A percentile compares a stretch with the other conserved stretches of the same genome.
These are phyloP conservation scores for Millerozyma miso DNA, from an alignment of 805 yeast species.

Conservation along the genomic window DNA sequence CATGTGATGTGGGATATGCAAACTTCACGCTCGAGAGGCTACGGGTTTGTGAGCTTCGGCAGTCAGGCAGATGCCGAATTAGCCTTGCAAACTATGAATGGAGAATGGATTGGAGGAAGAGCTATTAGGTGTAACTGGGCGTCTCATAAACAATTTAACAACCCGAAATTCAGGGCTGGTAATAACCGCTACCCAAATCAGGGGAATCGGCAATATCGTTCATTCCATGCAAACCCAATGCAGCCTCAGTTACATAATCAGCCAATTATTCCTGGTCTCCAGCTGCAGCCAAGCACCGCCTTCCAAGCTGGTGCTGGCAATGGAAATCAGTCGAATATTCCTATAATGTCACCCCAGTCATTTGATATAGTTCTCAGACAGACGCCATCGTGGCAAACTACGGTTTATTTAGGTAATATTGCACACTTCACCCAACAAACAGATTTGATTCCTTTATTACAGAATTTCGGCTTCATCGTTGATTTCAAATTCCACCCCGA, in stretches of 20 bases:
- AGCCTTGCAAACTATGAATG: constrained; percentile 73
- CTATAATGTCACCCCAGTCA: constrained; percentile 47
- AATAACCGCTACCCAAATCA: constrained; percentile 9
- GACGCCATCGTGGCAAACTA: constrained; percentile 78
- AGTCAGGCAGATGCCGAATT: constrained; percentile 65
- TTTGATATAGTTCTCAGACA: constrained; percentile 72
- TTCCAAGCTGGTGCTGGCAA: constrained; percentile 1
- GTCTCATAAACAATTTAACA: constrained; percentile 51
- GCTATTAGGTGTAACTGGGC: constrained; percentile 89
- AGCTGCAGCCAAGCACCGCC: constrained; percentile 4
- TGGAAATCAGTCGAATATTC: constrained; percentile 13
- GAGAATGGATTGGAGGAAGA: constrained; percentile 66
- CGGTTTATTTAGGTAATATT: constrained; percentile 83
- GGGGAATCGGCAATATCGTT: constrained; percentile 12
- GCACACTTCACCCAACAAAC: constrained; percentile 71
- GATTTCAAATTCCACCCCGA: constrained; percentile 79
- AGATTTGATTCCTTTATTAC: constrained; percentile 69
- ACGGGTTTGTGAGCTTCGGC: constrained; percentile 80
- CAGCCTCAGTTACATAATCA: constrained; percentile 9
- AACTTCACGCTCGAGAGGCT: constrained; percentile 86
- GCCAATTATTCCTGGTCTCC: constrained; percentile 6
- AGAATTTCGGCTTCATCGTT: constrained; percentile 76
- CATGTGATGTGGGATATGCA: constrained; percentile 98
- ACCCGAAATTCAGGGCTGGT: constrained; percentile 11
- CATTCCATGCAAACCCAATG: constrained; percentile 11